Conservation (phyloP, 345 rosid genomes). For the Rhizophora mangle region DNA sequence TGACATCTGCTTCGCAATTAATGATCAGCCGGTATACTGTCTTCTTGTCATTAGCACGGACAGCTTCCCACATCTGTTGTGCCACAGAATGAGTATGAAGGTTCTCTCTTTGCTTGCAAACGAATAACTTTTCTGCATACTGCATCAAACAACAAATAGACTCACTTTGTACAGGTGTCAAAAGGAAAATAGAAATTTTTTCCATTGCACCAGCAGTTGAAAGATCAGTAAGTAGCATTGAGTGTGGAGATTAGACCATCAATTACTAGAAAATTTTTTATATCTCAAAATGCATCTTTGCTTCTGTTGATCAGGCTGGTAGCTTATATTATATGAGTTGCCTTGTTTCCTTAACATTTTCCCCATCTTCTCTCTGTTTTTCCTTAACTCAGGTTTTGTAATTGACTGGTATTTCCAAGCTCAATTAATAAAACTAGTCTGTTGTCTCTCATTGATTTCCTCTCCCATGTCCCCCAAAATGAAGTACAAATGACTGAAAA, state of each 20-base stretch:
- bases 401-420: too few relatives aligned
- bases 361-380: too few relatives aligned
- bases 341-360: too few relatives aligned
- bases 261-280: too few relatives aligned
- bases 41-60: slow-evolving; percentile 82
- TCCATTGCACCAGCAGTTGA: neutral
- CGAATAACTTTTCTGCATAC: slow-evolving; percentile 92
- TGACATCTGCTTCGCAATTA: slow-evolving; percentile 69
- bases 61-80: slow-evolving; percentile 87
- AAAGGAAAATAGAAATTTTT: neutral
- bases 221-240: neutral
- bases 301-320: neutral
- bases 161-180: slow-evolving; percentile 1
- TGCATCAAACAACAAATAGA: slow-evolving; percentile 28
- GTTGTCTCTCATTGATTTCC: too few relatives aligned
- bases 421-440: too few relatives aligned
- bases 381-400: too few relatives aligned
- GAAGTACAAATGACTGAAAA: too few relatives aligned
- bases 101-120: slow-evolving; percentile 66
- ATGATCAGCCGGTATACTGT: slow-evolving; percentile 83
- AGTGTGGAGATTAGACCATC: neutral
- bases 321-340: too few relatives aligned
- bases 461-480: too few relatives aligned
- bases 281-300: neutral
- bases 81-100: slow-evolving; percentile 48